A percentile compares a stretch with the other conserved stretches of the same genome.
Conservation (phyloP, 306 rosid genomes). For the Vachellia collinsii region DNA sequence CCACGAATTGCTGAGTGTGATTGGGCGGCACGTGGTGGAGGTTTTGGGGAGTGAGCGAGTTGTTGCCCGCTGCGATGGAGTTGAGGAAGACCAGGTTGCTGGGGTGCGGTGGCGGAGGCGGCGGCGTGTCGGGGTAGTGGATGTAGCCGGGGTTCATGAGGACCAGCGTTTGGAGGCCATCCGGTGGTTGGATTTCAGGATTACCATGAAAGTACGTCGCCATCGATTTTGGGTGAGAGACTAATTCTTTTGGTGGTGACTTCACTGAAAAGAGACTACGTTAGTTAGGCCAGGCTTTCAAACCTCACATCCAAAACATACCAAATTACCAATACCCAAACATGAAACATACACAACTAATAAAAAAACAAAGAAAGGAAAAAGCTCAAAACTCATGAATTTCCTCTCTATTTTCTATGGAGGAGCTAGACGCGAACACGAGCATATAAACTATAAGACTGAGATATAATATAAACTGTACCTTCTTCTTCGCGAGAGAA, state of each 20-base stretch:
- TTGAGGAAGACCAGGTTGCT: constrained; percentile 61
- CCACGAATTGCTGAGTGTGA: constrained; percentile 66
- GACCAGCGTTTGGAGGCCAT: constrained; percentile 81
- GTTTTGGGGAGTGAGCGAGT: constrained; percentile 38
- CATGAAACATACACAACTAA: background rate
- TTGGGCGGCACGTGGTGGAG: constrained; percentile 61
- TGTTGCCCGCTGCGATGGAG: constrained; percentile 46
- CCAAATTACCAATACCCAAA: background rate
- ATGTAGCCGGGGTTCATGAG: constrained; percentile 89
- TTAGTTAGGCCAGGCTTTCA: constrained; percentile 35
- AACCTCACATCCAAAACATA: constrained; percentile 37
- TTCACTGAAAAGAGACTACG: constrained; percentile 49
- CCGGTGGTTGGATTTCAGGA: constrained; percentile 78
- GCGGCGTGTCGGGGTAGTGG: constrained; percentile 74
- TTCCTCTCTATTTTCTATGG: background rate
- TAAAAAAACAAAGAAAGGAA: background rate
- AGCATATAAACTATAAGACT: constrained; percentile 7
- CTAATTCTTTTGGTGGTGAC: constrained; percentile 14
- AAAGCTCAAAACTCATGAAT: constrained; percentile 12
- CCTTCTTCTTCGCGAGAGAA: constrained; percentile 39
- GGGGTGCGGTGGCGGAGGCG: constrained; percentile 51
- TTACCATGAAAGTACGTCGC: constrained; percentile 89
- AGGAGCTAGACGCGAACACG: background rate
- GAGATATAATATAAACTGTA: constrained; percentile 6
- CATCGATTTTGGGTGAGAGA: constrained; percentile 49